A percentile compares a stretch with the other conserved stretches of the same genome.
Conservation (phyloP, 2,329 filamentous ascomycete genomes). For the Celoporthe dispersa region DNA sequence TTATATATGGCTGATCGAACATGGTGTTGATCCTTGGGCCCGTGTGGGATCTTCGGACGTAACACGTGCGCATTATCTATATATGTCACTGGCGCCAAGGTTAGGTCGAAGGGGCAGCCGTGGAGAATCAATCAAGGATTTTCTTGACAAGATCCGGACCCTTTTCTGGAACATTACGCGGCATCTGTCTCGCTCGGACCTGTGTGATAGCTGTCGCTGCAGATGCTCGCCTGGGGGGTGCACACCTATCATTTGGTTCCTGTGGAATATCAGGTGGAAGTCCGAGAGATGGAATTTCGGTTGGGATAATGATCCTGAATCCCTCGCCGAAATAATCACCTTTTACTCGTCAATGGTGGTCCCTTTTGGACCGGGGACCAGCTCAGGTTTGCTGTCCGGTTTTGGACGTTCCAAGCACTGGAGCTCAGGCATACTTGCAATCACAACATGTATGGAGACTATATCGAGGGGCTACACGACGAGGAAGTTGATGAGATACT, state of each 20-base stretch:
- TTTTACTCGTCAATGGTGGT: not conserved
- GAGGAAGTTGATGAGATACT: not conserved
- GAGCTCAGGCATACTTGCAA: not conserved
- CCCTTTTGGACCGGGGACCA: not conserved
- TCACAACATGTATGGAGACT: not conserved
- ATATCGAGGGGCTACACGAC: not conserved
- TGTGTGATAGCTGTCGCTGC: not conserved
- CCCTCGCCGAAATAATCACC: not conserved
- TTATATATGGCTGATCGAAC: not conserved
- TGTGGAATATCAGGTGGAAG: too few species aligned
- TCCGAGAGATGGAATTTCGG: rapidly evolving
- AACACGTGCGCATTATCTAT: not conserved
- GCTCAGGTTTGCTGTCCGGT: not conserved
- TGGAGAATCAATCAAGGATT: not conserved
- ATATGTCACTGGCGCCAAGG: not conserved
- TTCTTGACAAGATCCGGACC: not conserved
- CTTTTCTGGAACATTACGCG: not conserved
- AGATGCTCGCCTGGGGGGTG: not conserved
- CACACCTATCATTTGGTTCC: not conserved
- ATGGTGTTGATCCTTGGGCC: not conserved
- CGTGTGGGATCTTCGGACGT: not conserved
- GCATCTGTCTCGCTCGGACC: not conserved
- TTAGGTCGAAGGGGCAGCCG: too few species aligned
- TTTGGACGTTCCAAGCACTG: not conserved
- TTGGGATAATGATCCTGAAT: not conserved